Evolutionary conservation across 2,329 filamentous ascomycete species (phyloP).

Genomic region (Nemania diffusa): DNA sequence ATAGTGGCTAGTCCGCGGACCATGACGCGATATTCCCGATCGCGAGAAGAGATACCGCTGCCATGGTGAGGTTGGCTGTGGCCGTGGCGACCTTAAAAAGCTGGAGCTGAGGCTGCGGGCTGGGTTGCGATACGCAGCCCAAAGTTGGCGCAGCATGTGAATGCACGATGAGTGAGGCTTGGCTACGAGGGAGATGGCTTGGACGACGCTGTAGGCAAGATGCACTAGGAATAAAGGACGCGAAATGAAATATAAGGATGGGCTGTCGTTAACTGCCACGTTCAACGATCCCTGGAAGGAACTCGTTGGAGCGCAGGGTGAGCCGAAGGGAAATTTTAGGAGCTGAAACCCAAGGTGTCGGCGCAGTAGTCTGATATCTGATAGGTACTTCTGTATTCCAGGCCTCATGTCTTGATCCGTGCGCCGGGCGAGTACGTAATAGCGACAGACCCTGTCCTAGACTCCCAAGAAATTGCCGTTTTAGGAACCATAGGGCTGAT

Average conservation of each 20-base stretch:
- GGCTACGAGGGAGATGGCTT: not conserved
- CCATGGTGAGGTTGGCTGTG: not conserved
- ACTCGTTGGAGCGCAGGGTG: no score
- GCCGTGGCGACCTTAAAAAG: constrained; percentile 11
- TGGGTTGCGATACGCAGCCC: constrained; percentile 28
- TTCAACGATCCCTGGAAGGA: not conserved
- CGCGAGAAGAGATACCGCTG: constrained; percentile 21
- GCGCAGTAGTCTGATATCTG: no score
- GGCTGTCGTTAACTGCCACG: not conserved
- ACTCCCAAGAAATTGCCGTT: not conserved
- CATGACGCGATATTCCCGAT: constrained; percentile 6
- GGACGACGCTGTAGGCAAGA: not conserved
- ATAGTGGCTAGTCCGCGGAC: not conserved
- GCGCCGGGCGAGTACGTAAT: no score
- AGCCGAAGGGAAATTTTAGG: constrained; percentile 1
- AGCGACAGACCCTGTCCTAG: not conserved
- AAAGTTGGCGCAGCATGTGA: constrained; percentile 36
- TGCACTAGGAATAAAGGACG: not conserved
- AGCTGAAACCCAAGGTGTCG: not conserved
- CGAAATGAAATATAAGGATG: not conserved
- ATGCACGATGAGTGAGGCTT: not conserved
- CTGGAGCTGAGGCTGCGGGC: constrained; percentile 14
- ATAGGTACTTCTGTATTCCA: no score
- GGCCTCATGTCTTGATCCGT: no score
- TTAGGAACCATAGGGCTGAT: constrained; percentile 4